Base-by-base conservation (phyloP, 2,329 filamentous ascomycete genomes). In the Exophiala lecanii-corni region DNA sequence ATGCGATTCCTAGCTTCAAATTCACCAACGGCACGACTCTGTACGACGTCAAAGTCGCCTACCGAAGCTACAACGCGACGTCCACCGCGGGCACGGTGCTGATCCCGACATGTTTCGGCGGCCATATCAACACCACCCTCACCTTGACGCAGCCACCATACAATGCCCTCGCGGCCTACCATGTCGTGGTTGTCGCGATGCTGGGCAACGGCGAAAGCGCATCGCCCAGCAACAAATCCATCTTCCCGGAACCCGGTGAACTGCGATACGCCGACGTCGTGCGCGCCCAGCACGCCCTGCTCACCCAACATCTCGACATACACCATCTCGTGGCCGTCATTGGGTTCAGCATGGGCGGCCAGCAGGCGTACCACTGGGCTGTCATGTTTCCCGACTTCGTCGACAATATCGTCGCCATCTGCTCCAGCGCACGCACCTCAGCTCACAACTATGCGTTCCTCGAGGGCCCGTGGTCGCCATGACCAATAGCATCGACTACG, bases 51-150 rank as follows among this genome's bases (percentile, higher is more conserved):
- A 55, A 51, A 33, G 36, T 68, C 38, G 58, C 72, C 30, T 73
- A 72, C 57, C 63, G 63, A 35, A 64, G 64, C 5, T 61, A 67
- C 55, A 70, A 71, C 49, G 55, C 64, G 6, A 54, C 62, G 2
- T 59, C 57, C 10, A 46, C 50, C 4, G 59, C 57, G 18, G 64
- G 70, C 35, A 58, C 56, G n/a, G 67, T 69, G 12, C 57, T 78
- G 10, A 67, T 79, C 9, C 68, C 72, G 17, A 78, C 75, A 2
- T 79, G 75, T 57, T 79, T 74, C 55, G 67, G 69, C 4, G 76
- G 76, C 17, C 64, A 64, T 6, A 67, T 80, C 13, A 65, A 68
- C 20, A 65, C 59, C 2, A 78, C 75, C 1, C 52, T 72, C 2
- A 73, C 64, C 33, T 76, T 75, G 50, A 61, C 69, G 36, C 54